phyloP scores from a whole-genome alignment of 2,329 filamentous ascomycete genomes.

The Capronia coronata region DNA sequence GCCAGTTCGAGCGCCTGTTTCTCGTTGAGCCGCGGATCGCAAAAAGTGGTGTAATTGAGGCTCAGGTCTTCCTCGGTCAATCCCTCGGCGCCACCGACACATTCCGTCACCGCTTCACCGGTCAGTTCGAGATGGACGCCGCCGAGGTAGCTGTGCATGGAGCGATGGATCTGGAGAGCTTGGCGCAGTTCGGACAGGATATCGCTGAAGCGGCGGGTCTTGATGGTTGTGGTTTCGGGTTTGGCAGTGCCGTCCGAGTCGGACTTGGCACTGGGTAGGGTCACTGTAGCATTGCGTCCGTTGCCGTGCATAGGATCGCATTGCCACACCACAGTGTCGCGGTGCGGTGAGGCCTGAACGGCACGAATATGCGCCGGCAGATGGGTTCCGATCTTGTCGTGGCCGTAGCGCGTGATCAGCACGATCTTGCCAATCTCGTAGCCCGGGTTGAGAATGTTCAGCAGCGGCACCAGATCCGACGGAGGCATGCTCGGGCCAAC shows the following conservation, averaged over 20 bases:
- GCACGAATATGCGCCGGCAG: conserved; percentile 82
- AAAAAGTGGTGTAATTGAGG: conserved; percentile 91
- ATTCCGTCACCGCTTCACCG: conserved; percentile 93
- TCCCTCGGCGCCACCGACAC: conserved; percentile 80
- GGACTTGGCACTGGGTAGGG: conserved; percentile 37
- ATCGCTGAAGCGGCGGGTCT: conserved; percentile 84
- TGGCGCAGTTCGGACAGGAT: conserved; percentile 82
- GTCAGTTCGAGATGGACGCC: conserved; percentile 94
- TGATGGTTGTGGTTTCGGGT: conserved; percentile 60
- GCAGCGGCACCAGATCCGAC: conserved; percentile 67
- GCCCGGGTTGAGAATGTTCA: conserved; percentile 77
- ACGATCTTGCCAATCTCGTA: conserved; percentile 88
- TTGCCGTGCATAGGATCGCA: conserved; percentile 98
- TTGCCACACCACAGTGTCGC: conserved; percentile 74
- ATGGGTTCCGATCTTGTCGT: conserved; percentile 64
- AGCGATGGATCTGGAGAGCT: conserved; percentile 76
- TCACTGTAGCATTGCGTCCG: conserved; percentile 42
- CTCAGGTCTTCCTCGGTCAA: conserved; percentile 82
- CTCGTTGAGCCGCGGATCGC: conserved; percentile 90
- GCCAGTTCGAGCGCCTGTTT: conserved; percentile 95
- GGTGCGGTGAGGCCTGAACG: conserved; percentile 68
- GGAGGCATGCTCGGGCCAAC: conserved; percentile 79
- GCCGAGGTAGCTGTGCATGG: conserved; percentile 77
- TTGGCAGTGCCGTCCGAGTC: background rate
- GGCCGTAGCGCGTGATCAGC: conserved; percentile 91